These are phyloP conservation scores for Fraxinus xanthoxyloides DNA, from an alignment of 305 asterid genomes.

Conservation along the genomic window DNA sequence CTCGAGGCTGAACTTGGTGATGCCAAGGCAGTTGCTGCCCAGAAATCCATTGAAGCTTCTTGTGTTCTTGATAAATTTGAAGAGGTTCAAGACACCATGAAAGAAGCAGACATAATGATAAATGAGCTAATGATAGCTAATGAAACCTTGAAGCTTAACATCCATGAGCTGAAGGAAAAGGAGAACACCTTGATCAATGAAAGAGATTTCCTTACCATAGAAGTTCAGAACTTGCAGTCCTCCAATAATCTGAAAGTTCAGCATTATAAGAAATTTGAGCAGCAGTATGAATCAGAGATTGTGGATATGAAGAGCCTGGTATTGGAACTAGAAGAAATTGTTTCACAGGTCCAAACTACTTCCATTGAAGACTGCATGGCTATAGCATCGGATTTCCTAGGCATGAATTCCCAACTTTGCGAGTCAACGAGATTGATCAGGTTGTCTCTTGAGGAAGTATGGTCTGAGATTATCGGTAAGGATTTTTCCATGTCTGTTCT, in stretches of 20 bases:
- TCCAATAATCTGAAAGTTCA: slow-evolving; percentile 51
- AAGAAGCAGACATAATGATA: slow-evolving; percentile 89
- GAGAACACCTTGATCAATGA: slow-evolving; percentile 43
- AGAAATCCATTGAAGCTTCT: slow-evolving; percentile 85
- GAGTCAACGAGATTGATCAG: slow-evolving; percentile 51
- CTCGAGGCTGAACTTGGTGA: slow-evolving; percentile 77
- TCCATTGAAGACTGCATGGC: slow-evolving; percentile 49
- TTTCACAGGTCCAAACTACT: slow-evolving; percentile 49
- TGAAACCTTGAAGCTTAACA: slow-evolving; percentile 69
- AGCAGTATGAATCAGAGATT: slow-evolving; percentile 50
- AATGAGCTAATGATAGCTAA: slow-evolving; percentile 89
- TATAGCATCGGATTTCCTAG: slow-evolving; percentile 44
- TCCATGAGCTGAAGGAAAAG: slow-evolving; percentile 50
- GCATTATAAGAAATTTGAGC: slow-evolving; percentile 47
- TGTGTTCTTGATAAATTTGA: slow-evolving; percentile 82
- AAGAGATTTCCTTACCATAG: slow-evolving; percentile 45
- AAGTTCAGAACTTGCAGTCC: slow-evolving; percentile 57
- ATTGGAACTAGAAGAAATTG: slow-evolving; percentile 60
- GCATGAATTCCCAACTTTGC: slow-evolving; percentile 52
- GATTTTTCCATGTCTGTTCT: slow-evolving; percentile 83
- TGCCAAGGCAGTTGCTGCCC: slow-evolving; percentile 68
- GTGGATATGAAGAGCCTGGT: slow-evolving; percentile 45
- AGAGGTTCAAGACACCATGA: slow-evolving; percentile 89
- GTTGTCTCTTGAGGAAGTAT: slow-evolving; percentile 76
- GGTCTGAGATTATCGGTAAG: slow-evolving; percentile 90